Base-by-base conservation (phyloP, 768 basidiomycete species). In the Tricholoma sp. region DNA sequence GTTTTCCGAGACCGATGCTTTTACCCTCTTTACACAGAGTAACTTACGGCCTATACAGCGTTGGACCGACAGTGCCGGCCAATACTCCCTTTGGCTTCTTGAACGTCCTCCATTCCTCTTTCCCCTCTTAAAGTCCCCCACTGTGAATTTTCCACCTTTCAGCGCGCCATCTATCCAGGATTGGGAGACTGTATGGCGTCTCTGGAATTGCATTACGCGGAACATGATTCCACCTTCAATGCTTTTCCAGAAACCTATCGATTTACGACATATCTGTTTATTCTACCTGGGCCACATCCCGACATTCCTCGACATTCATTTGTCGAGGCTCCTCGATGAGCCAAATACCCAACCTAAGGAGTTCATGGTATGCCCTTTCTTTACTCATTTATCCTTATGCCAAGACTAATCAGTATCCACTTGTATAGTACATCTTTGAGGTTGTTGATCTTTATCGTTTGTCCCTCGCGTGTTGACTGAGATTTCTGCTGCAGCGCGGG, bases 201-300 rank as follows among this genome's bases (percentile, higher is more conserved):
- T 82, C 2, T 99, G 95, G 96, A 94, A 98, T 68, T 83, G 79
- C 47, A 76, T 95, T 50, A 91, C 90, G 11, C 76, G 83, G 57
- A 79, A 79, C 49, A 96, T 98, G 94, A 93, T 98, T 55, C 88
- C 94, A 0, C 74, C 80, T 18, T 81, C 85, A 24, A 90, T 98
- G 88, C 76, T 96, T 22, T 86, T 86, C 68, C 77, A 90, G 67
- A 96, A 91, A 68, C 95, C 96, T 3, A 98, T 98, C 59, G 87
- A 97, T 66, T 75, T 98, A 47, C 81, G 97, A 29, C 95, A 98
- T 70, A 94, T 96, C 56, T 96, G 94, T 66, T 79, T 98, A n/a
- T 99, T 99, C 74, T 98, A 98, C 71, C 67, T 92, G 11, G 96
- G 96, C 0, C 97, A 98, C 68, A 93, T 98, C 47, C 93, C 93